Base-by-base conservation (phyloP, 2,329 filamentous ascomycete genomes). In the Botrytis galanthina region DNA sequence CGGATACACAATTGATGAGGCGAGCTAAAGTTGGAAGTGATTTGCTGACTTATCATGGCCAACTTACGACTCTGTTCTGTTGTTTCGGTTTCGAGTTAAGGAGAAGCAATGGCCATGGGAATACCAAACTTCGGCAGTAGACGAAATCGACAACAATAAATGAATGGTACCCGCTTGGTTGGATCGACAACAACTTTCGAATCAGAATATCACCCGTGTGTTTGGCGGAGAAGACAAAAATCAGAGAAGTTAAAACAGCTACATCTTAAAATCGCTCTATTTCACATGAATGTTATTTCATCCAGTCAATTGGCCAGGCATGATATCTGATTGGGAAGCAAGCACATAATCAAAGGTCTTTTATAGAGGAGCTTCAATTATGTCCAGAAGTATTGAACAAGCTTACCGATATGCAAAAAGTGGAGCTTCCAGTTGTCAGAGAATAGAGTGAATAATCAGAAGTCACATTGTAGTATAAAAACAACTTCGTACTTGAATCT, bases 71-170 rank as follows among this genome's bases (percentile, higher is more conserved):
- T 59, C 12, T 20, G 16, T 51, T 51, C 48, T 5, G 10, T 7
- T n/a, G 26, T n/a, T 14, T 6, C 2, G 26, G 3, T 51, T 7
- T 2, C 6, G 12, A 26, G 6, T n/a, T 51, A 1, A 32, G 0
- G 29, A 32, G 16, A 8, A 14, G 7, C 1, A 59, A 32, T 9
- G 8, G n/a, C n/a, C n/a, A 32, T 54, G 26, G n/a, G 7, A 32
- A 10, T 0, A 5, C 18, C 29, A 32, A 20, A 5, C 0, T 10
- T 59, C 29, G 1, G 18, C 6, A 0, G 3, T 5, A 35, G 0
- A 35, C 1, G 5, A 2, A 22, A 59, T 32, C 16, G 26, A 59
- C 54, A 22, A 32, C 12, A 0, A 35, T 35, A 5, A 59, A 59
- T 32, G 18, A 20, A 59, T 22, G 3, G 18, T 12, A 35, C 54